Evolutionary conservation across 2,329 filamentous ascomycete genomes (phyloP).

Genomic region (Sporothrix mexicana): DNA sequence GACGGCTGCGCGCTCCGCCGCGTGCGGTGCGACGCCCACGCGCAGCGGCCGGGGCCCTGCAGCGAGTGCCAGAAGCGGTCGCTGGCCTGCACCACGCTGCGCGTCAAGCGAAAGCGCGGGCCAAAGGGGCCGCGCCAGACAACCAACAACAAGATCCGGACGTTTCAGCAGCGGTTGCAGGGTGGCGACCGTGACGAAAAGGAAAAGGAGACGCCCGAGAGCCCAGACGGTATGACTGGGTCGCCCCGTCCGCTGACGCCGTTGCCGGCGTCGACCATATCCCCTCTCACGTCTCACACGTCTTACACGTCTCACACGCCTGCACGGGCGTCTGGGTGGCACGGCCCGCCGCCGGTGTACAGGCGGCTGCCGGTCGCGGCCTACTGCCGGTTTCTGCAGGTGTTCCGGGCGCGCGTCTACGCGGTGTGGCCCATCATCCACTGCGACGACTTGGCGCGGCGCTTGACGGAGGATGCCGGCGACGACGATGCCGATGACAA

Average conservation of each 20-base stretch:
- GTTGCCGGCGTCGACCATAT: too few relatives aligned
- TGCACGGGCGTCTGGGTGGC: too few relatives aligned
- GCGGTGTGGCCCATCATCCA: conserved; percentile 14
- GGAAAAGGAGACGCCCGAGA: too few relatives aligned
- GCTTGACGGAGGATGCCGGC: neutral
- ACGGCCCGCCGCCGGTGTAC: neutral
- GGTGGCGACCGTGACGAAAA: neutral
- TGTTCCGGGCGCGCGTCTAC: conserved; percentile 19
- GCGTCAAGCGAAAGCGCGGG: conserved; percentile 18
- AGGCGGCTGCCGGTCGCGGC: neutral
- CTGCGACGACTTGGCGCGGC: neutral
- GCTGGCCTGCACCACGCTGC: neutral
- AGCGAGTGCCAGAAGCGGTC: conserved; percentile 22
- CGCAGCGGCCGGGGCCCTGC: neutral
- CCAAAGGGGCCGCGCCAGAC: conserved; percentile 11
- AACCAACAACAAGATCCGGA: neutral
- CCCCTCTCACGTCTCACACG: too few relatives aligned
- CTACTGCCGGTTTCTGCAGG: conserved; percentile 15
- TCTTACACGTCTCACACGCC: too few relatives aligned
- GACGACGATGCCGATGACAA: neutral
- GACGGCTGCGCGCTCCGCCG: conserved; percentile 17
- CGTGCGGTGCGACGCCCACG: conserved; percentile 7
- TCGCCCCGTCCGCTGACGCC: too few relatives aligned
- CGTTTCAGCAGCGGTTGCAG: neutral
- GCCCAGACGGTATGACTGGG: neutral